Evolutionary conservation across 2,329 filamentous ascomycete species (phyloP), one percentile per base, ranked within the genome.

Genomic region (Fusarium sp.): DNA sequence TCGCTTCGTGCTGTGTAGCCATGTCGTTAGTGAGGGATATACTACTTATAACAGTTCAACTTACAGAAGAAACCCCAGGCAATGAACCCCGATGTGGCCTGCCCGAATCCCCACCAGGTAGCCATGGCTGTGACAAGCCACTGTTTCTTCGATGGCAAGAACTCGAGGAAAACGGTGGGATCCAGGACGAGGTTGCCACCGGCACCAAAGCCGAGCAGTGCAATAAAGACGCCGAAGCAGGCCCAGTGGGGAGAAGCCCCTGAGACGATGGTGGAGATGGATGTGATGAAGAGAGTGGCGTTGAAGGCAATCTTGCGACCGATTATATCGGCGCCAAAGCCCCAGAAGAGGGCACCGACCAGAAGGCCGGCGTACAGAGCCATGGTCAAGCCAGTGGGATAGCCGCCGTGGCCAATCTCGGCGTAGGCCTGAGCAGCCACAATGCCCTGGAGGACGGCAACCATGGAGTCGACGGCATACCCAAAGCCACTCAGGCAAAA

Each of bases 171-270:
- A 39, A 85, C 81, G 5, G 83, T 83, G 4, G 89, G 90, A 68
- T 91, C 89, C 2, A 92, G 79, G 1, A 92, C 87, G 18, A 92
- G 77, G 73, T 92, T 92, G 2, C 90, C 90, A 15, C 90, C 90
- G 1, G 82, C 87, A 0, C 90, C 90, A 70, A 92, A 91, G 1
- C 88, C 85, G 40, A 87, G 81, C 36, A 91, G 74, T 12, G 84
- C 85, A n/a, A 89, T 84, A 70, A 92, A 91, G 10, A 90, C 77
- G 0, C 88, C 88, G 10, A 92, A 81, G 0, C 87, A 85, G 6
- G 84, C 79, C 88, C 89, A 93, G 60, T 85, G 90, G 0, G 90
- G 90, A 18, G 86, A 83, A 0, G 86, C 88, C 2, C 90, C 91
- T 1, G 89, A 89, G 1, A 90, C 82, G 50, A 92, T 87, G 7